phyloP scores from a whole-genome alignment of 2,329 filamentous ascomycete genomes.

The Aureobasidium subglaciale region DNA sequence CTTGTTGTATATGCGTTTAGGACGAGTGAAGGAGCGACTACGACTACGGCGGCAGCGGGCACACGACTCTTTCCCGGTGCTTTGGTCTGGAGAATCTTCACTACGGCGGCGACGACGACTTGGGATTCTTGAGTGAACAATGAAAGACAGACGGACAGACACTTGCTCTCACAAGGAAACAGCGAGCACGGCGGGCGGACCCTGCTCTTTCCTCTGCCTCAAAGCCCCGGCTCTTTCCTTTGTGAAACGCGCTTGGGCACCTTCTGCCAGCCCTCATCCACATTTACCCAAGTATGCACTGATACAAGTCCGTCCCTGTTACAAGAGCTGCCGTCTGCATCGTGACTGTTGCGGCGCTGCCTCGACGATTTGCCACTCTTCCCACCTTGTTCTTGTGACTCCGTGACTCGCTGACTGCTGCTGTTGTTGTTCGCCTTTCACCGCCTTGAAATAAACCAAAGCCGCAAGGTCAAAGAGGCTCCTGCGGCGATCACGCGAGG shows the following conservation, averaged over 20 bases:
- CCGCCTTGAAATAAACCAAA: neutral
- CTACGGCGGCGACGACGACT: constrained; percentile 1
- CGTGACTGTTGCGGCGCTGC: neutral
- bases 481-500: neutral
- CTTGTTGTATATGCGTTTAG: constrained; percentile 2
- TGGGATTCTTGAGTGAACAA: constrained; percentile 2
- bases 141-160: constrained; percentile 2
- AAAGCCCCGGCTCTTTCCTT: constrained; percentile 8
- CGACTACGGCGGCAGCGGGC: neutral
- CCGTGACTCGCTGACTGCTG: neutral
- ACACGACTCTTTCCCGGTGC: neutral
- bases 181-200: neutral
- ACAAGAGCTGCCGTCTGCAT: neutral
- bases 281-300: neutral
- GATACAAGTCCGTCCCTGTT: neutral
- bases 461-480: neutral
- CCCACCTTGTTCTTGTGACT: neutral
- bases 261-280: neutral
- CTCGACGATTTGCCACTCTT: neutral
- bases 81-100: neutral
- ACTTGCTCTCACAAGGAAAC: neutral
- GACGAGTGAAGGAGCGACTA: neutral
- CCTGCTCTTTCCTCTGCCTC: neutral
- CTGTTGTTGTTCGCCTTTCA: neutral
- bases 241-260: neutral